phyloP scores from a whole-genome alignment of 768 basidiomycete species.

The Cantharellus cinnabarinus region DNA sequence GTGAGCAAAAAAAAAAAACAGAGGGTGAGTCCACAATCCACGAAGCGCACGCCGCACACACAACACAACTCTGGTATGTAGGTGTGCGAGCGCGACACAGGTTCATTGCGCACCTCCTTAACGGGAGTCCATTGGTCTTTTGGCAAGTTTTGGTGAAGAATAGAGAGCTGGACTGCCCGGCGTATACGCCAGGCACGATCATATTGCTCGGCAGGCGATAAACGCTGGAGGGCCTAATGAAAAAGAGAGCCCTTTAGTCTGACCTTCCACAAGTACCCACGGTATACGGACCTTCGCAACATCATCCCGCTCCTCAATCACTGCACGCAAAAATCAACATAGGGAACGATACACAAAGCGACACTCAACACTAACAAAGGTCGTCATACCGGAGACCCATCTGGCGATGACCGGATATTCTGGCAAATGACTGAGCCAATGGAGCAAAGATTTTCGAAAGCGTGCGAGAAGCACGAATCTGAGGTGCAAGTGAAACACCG shows the following conservation, averaged over 20 bases:
- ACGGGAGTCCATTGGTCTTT: slow-evolving; percentile 61
- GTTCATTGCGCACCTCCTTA: slow-evolving; percentile 38
- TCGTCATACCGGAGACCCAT: slow-evolving; percentile 90
- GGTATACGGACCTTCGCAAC: slow-evolving; percentile 51
- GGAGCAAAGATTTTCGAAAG: slow-evolving; percentile 54
- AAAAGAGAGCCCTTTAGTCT: background rate
- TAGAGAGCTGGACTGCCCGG: slow-evolving; percentile 55
- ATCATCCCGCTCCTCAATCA: slow-evolving; percentile 55
- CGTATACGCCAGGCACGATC: slow-evolving; percentile 85
- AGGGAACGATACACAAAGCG: background rate
- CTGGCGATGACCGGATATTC: slow-evolving; percentile 63
- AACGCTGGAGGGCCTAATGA: slow-evolving; percentile 56
- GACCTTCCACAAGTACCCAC: background rate
- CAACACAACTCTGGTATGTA: too few species aligned
- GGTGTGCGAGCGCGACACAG: too few species aligned
- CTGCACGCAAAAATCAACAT: slow-evolving; percentile 18
- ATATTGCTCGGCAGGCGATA: slow-evolving; percentile 61
- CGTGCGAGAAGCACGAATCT: slow-evolving; percentile 45
- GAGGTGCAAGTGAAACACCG: slow-evolving; percentile 55
- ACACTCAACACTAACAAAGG: slow-evolving; percentile 39
- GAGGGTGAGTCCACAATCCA: background rate
- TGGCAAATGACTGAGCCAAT: slow-evolving; percentile 63
- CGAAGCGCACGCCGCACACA: too few species aligned
- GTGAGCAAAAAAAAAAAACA: background rate
- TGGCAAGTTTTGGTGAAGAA: slow-evolving; percentile 60